These are phyloP conservation scores for Penicillium dipodomyicola DNA, from an alignment of 495 filamentous ascomycete species.

Conservation along the genomic window DNA sequence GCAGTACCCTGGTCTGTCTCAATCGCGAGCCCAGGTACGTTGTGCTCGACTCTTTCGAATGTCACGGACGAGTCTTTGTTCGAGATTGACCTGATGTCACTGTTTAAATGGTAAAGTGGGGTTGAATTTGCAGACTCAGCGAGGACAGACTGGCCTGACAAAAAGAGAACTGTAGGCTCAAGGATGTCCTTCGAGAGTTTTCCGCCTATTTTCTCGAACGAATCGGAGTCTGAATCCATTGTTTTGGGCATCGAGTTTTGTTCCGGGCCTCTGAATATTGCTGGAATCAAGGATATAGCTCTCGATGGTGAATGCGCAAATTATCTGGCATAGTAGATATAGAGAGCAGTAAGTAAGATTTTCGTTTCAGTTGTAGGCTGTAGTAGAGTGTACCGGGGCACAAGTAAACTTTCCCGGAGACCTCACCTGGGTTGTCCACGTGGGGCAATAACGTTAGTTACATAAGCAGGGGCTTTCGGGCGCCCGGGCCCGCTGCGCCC, in stretches of 20 bases:
- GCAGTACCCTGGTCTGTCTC: not conserved
- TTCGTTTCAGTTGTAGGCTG: not conserved
- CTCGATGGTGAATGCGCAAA: not conserved
- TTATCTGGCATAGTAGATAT: not conserved
- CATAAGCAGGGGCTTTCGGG: not conserved
- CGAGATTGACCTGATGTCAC: constrained; percentile 6
- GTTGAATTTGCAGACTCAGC: not conserved
- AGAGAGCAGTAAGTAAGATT: not conserved
- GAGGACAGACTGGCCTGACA: not conserved
- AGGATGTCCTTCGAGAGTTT: not conserved
- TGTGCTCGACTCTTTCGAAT: constrained; percentile 2
- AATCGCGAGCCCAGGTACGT: not conserved
- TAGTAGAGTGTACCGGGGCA: not conserved
- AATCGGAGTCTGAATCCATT: constrained; percentile 5
- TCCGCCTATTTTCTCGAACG: not conserved
- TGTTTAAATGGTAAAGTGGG: constrained; percentile 1
- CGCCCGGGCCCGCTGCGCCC: no score
- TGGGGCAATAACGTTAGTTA: not conserved
- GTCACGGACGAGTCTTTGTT: constrained; percentile 3
- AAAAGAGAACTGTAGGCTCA: not conserved
- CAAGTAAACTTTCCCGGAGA: not conserved
- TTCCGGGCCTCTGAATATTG: not conserved
- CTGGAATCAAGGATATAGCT: not conserved
- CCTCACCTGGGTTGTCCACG: not conserved
- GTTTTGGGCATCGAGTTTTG: not conserved